Evolutionary conservation across 768 basidiomycete genomes (phyloP), one percentile per base, ranked within the genome.

Genomic region (Agrocybe praecox): DNA sequence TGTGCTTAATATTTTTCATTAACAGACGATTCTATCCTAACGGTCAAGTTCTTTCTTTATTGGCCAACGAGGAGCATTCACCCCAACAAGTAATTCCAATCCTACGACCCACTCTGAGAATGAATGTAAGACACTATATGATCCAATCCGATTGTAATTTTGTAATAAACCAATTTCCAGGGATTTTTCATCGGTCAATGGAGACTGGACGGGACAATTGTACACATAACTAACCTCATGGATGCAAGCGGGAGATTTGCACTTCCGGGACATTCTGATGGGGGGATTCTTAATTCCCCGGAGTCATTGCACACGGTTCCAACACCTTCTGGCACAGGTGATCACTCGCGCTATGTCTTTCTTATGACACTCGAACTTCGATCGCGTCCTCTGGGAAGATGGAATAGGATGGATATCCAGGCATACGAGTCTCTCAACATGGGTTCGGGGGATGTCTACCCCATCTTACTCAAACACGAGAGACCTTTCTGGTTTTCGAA

Each of bases 401-500:
- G 88, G 87, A 94, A 92, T 71, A 89, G 85, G 65, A 79, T 96
- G 57, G 86, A 92, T 52, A 80, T 96, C 19, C 66, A 76, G 45
- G 77, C 79, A 11, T 96, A 96, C 69, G 81, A 88, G 52, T 89
- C 89, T 0, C 83, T 96, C 5, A 83, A 89, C 55, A 63, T 90
- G n/a, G 84, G 82, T 56, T 89, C 81, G 17, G 93, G 91, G 2
- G 93, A 94, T 67, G 75, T 80, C 12, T 68, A 81, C 10, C 85
- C 88, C 17, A 74, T 96, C 24, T 76, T 84, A 10, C 72, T 95
- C 62, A 92, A 91, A 66, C 86, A 94, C 62, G 92, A 94, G 68
- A 80, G 91, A 53, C 85, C 93, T n/a, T 96, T 92, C 69, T 95
- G 90, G 87, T 97, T 97, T 73, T 95, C 93, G 42, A 94, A 90